Evolutionary conservation across 805 yeast genomes (phyloP), one percentile per base, ranked within the genome.

Genomic region (Hanseniaspora meyeri): DNA sequence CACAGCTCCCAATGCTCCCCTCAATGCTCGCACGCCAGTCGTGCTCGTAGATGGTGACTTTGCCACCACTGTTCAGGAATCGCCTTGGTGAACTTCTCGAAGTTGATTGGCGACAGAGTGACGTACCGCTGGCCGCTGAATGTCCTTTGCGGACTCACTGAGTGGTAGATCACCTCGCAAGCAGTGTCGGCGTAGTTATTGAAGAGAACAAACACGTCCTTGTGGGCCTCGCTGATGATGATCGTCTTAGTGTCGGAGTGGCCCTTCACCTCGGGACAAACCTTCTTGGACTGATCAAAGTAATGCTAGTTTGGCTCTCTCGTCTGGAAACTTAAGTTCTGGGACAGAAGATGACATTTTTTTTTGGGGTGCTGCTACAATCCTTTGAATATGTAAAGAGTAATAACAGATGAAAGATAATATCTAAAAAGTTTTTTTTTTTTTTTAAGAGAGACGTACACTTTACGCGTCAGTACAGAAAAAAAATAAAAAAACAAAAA

Each of bases 31-130:
- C 70, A 51, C 68, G 74, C 78, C 95, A 91, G 59, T 68, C 71
- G 65, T 76, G 80, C 61, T 81, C 82, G 66, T 85, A 91, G 17
- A 93, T 77, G 65, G 90, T 96, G 17, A 93, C 78, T 66, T 88
- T 88, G 63, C 76, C 77, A 17, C 89, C 87, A 49, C 77, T 74
- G 43, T 83, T 87, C 47, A 89, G 73, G 73, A 24, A 93, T 82
- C 58, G 76, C 77, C 55, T 78, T 79, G 57, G 90, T 69, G 46
- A 91, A 67, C 57, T 79, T 80, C 27, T 79, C 70, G 56, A 90
- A 78, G 1, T 87, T 87, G 43, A 87, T 85, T 0, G 81, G 76
- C 0, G 96, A 85, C 47, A 93, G 72, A 0, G 96, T 87, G 37
- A 87, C 85, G 60, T 85, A 85, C 11, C 49, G 16, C 17, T 46